A percentile compares a stretch with the other conserved stretches of the same genome.
Evolutionary conservation across 352 stramenopile species (phyloP).

Genomic region (Thalassiosira oceanica): DNA sequence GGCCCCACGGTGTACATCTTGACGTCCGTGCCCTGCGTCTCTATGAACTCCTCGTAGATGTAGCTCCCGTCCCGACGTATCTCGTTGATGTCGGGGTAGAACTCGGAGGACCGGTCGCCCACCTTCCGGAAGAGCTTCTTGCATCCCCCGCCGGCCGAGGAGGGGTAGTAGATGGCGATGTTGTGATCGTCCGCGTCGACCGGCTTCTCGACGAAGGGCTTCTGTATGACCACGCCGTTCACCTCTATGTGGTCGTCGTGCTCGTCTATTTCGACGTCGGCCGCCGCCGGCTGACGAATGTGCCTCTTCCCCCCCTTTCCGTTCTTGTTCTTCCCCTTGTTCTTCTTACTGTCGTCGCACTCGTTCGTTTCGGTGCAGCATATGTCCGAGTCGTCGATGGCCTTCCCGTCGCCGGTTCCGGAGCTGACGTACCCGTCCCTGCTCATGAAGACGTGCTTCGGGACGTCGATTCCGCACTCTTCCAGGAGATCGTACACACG

Average conservation of each 20-base stretch:
- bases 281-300: slow-evolving; percentile 6
- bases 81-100: slow-evolving; percentile 95
- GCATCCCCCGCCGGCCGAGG: slow-evolving; percentile 93
- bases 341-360: background rate
- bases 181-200: slow-evolving; percentile 99
- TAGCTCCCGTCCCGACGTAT: slow-evolving; percentile 88
- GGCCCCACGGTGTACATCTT: slow-evolving; percentile 99
- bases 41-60: slow-evolving; percentile 91
- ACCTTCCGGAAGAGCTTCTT: slow-evolving; percentile 99
- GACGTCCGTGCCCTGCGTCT: slow-evolving; percentile 99
- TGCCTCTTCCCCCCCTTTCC: background rate
- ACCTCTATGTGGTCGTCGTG: slow-evolving; percentile 87
- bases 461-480: slow-evolving; percentile 92
- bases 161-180: slow-evolving; percentile 99
- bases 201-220: slow-evolving; percentile 99
- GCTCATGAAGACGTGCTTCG: slow-evolving; percentile 93
- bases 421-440: slow-evolving; percentile 85
- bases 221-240: slow-evolving; percentile 95
- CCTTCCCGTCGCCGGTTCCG: slow-evolving; percentile 60
- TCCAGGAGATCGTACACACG: slow-evolving; percentile 95
- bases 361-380: slow-evolving; percentile 1
- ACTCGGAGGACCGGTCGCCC: slow-evolving; percentile 86
- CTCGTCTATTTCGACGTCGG: slow-evolving; percentile 69
- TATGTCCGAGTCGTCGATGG: slow-evolving; percentile 4
- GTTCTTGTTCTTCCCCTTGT: background rate